Base-by-base conservation (phyloP, 108 stramenopile species). In the Craspedostauros australis region DNA sequence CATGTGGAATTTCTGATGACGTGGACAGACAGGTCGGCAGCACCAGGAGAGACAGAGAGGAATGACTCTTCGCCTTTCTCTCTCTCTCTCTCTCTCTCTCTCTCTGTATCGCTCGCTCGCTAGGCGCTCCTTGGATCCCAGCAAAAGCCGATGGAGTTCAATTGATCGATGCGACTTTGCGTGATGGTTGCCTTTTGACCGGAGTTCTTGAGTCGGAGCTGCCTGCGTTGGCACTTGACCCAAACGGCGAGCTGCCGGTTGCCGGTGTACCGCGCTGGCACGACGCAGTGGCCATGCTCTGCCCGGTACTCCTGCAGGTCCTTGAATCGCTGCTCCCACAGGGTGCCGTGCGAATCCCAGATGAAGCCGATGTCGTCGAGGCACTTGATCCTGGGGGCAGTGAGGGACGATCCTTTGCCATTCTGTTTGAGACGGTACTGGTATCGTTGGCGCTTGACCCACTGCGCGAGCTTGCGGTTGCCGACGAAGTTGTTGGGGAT, bases 321-420 rank as follows among this genome's bases (percentile, higher is more conserved):
- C 34, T 54, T 5, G 34, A 54, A 12, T 11, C 24, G 12, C 15
- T 40, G 37, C 16, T 26, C 24, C 49, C 49, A 50, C n/a, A n/a
- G n/a, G n/a, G n/a, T n/a, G n/a, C n/a, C n/a, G n/a, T 73, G 72
- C 22, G 58, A 57, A 31, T 64, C 56, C 78, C 78, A 79, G 8
- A 53, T 55, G 58, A 79, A 79, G 11, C 59, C 73, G 23, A 80
- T 54, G 15, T 66, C 41, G 15, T 60, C 49, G 20, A 82, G 32
- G 25, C 57, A 29, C 18, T 32, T 45, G 8, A 82, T 15, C 9
- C 82, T 58, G 22, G 78, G 72, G 11, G 46, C 39, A 0, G 75
- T 68, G 55, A 83, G 66, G 20, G 66, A 66, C 16, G 68, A 69
- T 8, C 47, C 38, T 31, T 61, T 61, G 5, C 63, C 59, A 8